Percentiles rank a stretch among this genome's conserved stretches.
phyloP scores from a whole-genome alignment of 805 yeast species.

The Nakazawaea ernobii region DNA sequence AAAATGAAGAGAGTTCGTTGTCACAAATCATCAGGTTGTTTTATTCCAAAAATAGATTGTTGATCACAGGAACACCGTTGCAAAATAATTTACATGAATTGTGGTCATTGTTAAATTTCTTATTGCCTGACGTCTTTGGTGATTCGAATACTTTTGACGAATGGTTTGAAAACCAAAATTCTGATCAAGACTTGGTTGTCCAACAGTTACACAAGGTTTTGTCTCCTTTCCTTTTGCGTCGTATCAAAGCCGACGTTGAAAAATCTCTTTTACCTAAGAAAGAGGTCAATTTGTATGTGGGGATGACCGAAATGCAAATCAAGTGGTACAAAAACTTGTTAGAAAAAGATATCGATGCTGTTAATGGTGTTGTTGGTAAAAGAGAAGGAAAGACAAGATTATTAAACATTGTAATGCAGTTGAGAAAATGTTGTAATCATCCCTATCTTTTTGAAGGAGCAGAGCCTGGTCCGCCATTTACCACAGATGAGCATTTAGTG shows the following conservation, averaged over 20 bases:
- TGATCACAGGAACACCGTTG: conserved; percentile 94
- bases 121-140: conserved; percentile 91
- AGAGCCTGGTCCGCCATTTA: conserved; percentile 96
- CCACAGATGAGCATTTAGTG: conserved; percentile 93
- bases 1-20: conserved; percentile 86
- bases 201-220: conserved; percentile 84
- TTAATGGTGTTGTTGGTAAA: conserved; percentile 92
- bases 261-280: conserved; percentile 85
- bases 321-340: conserved; percentile 85
- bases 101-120: conserved; percentile 90
- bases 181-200: conserved; percentile 75
- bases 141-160: conserved; percentile 86
- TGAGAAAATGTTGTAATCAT: conserved; percentile 94
- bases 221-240: conserved; percentile 80
- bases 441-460: conserved; percentile 98
- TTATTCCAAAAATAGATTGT: conserved; percentile 74
- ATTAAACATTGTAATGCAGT: conserved; percentile 92
- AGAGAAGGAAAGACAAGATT: conserved; percentile 89
- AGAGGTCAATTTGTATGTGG: conserved; percentile 84
- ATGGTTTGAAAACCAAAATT: conserved; percentile 68
- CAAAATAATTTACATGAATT: conserved; percentile 93
- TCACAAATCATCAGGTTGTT: conserved; percentile 90
- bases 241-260: conserved; percentile 92
- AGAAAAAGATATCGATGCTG: conserved; percentile 94
- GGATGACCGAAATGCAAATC: conserved; percentile 93